Base-by-base conservation (phyloP, 345 rosid genomes). In the Rhodamnia argentea region DNA sequence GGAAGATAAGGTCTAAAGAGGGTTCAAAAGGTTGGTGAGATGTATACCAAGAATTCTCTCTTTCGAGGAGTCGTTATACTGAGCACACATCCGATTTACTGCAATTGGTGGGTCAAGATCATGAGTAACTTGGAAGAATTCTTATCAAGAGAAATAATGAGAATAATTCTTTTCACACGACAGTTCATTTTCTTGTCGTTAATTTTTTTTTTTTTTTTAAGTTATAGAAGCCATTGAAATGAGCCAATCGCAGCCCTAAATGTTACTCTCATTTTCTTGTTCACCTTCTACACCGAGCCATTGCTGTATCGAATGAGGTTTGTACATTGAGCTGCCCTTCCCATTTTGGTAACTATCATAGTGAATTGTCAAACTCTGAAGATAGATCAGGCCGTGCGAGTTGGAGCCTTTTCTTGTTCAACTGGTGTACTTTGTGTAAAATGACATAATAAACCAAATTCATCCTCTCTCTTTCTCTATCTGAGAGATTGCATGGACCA, bases 1-100 rank as follows among this genome's bases (percentile, higher is more conserved):
- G 57, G 96, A 90, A 54, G 98, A 93, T 47, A 94, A 97, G 90
- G 97, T 93, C 85, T 96, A 93, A 90, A 81, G 44, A 83, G 82
- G 83, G 37, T 74, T 82, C 56, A 55, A 87, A 64, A 40, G 47
- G 78, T 70, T 10, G 78, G 47, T 32, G 78, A n/a, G 64, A 52
- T 16, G 47, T 85, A 52, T 47, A 87, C 86, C 47, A 70, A 87
- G 84, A 89, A 83, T 18, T 27, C 23, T 27, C 44, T 82, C 84
- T 52, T 82, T 44, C 37, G 16, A 82, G 84, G 59, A 37, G 57
- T 82, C 13, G 24, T 82, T 52, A 15, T 37, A 29, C 32, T 29
- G 75, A 40, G 75, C 42, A 62, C 75, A 18, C 24, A 18, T 32
- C 78, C 47, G 42, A 37, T 70, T 37, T 70, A 70, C 47, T 32